These are phyloP conservation scores for Lepidium aucheri DNA, from an alignment of 345 rosid genomes.

Conservation along the genomic window DNA sequence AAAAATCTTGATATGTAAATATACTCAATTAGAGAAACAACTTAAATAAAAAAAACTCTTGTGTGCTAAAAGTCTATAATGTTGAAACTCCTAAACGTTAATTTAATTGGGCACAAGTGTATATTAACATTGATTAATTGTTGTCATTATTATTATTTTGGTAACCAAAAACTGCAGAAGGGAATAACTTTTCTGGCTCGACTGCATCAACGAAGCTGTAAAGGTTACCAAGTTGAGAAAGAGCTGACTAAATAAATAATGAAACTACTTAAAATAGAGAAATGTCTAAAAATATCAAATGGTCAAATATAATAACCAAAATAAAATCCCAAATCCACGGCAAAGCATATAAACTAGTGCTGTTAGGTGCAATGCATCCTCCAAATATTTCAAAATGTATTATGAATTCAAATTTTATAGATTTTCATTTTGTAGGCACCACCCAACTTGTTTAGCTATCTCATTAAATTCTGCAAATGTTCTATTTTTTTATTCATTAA, in stretches of 20 bases:
- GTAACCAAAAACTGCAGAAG: not conserved
- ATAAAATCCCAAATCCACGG: slow-evolving; percentile 2
- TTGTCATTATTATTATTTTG: not conserved
- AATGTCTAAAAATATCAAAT: slow-evolving; percentile 1
- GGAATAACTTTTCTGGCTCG: slow-evolving; percentile 5
- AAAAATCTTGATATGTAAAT: too few species aligned
- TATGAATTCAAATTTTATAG: not conserved
- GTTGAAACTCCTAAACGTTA: too few species aligned
- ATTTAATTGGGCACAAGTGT: too few species aligned
- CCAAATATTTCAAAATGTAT: not conserved
- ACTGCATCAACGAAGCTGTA: slow-evolving; percentile 17
- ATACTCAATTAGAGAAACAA: too few species aligned
- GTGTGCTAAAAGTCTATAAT: too few species aligned
- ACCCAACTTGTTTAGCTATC: slow-evolving; percentile 7
- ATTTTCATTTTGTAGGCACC: not conserved
- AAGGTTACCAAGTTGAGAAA: slow-evolving; percentile 22
- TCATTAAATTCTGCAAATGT: not conserved
- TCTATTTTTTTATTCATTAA: not conserved
- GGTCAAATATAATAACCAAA: slow-evolving; percentile 19
- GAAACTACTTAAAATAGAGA: slow-evolving; percentile 4
- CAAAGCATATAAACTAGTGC: slow-evolving; percentile 9
- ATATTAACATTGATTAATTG: not conserved
- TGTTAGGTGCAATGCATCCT: slow-evolving; percentile 24
- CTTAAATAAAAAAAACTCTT: too few species aligned
- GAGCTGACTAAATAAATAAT: slow-evolving; percentile 2